A percentile compares a stretch with the other conserved stretches of the same genome.
phyloP scores from a whole-genome alignment of 2,329 filamentous ascomycete species.

The Rachicladosporium sp. region DNA sequence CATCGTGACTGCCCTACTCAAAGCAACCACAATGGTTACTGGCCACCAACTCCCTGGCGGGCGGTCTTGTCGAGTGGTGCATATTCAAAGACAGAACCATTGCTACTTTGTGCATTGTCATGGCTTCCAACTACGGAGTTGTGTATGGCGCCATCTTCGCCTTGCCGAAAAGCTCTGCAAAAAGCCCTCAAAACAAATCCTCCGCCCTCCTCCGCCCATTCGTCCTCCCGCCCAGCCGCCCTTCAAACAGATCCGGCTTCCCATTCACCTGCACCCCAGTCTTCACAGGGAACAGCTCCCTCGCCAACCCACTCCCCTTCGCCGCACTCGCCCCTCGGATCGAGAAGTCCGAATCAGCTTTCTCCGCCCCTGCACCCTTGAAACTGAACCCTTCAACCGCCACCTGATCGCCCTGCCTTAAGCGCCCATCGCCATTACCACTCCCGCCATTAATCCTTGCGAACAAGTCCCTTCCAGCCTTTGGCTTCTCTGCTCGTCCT shows the following conservation, averaged over 20 bases:
- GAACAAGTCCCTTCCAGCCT: slow-evolving; percentile 11
- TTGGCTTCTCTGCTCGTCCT: slow-evolving; percentile 4
- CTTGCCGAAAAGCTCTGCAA: no score
- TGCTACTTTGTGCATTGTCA: no score
- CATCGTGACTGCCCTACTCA: no score
- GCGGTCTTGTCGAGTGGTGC: no score
- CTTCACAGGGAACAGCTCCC: slow-evolving; percentile 23
- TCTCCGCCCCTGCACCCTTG: slow-evolving; percentile 17
- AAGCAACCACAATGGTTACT: no score
- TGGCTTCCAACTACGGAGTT: no score
- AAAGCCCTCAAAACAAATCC: slow-evolving; percentile 12
- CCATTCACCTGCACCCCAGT: slow-evolving; percentile 11
- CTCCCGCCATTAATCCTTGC: slow-evolving; percentile 10
- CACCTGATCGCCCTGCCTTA: slow-evolving; percentile 1
- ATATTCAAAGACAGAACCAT: no score
- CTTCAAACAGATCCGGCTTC: slow-evolving; percentile 21
- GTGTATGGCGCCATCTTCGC: no score
- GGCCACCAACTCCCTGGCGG: no score
- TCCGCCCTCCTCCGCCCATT: slow-evolving; percentile 18
- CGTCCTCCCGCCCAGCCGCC: slow-evolving; percentile 19
- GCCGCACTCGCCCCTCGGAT: slow-evolving; percentile 19
- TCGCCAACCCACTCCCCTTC: slow-evolving; percentile 13
- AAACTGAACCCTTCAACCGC: slow-evolving; percentile 20
- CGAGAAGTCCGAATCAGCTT: slow-evolving; percentile 12
- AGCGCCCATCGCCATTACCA: neutral